phyloP scores from a whole-genome alignment of 805 yeast species.

The Komagataella pastoris region DNA sequence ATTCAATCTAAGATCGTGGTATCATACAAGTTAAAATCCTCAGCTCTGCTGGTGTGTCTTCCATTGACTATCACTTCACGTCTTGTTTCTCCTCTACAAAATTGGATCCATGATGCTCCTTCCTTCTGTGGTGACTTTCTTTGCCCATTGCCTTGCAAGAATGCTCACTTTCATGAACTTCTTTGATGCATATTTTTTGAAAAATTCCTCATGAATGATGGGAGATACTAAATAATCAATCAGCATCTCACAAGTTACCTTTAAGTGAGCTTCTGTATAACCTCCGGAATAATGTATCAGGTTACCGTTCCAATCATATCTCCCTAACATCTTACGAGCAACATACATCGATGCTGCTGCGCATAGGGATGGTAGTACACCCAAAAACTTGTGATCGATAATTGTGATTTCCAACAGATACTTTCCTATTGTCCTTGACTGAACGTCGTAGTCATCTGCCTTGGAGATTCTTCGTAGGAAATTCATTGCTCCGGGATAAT shows the following conservation, averaged over 20 bases:
- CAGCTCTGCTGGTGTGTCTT: neutral
- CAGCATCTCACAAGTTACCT: conserved; percentile 60
- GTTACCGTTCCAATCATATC: conserved; percentile 68
- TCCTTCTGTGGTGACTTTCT: conserved; percentile 36
- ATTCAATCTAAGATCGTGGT: neutral
- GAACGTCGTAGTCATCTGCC: conserved; percentile 82
- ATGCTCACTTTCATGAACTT: conserved; percentile 79
- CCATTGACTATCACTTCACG: neutral
- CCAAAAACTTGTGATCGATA: conserved; percentile 65
- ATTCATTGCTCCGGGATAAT: conserved; percentile 84
- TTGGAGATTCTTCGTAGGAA: conserved; percentile 79
- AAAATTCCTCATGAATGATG: conserved; percentile 82
- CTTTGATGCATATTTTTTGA: conserved; percentile 83
- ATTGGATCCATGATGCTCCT: conserved; percentile 24
- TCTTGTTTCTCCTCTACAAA: conserved; percentile 5
- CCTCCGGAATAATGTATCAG: conserved; percentile 89
- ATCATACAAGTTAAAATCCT: neutral
- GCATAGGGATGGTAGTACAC: conserved; percentile 60
- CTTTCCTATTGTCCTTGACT: conserved; percentile 75
- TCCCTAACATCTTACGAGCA: conserved; percentile 61
- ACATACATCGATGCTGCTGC: conserved; percentile 86
- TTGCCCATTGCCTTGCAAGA: conserved; percentile 75
- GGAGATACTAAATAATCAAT: conserved; percentile 70
- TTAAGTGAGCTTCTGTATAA: conserved; percentile 58
- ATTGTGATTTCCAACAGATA: conserved; percentile 68